A percentile compares a stretch with the other conserved stretches of the same genome.
phyloP scores from a whole-genome alignment of 495 filamentous ascomycete species.

The Hyaloscypha bicolor region DNA sequence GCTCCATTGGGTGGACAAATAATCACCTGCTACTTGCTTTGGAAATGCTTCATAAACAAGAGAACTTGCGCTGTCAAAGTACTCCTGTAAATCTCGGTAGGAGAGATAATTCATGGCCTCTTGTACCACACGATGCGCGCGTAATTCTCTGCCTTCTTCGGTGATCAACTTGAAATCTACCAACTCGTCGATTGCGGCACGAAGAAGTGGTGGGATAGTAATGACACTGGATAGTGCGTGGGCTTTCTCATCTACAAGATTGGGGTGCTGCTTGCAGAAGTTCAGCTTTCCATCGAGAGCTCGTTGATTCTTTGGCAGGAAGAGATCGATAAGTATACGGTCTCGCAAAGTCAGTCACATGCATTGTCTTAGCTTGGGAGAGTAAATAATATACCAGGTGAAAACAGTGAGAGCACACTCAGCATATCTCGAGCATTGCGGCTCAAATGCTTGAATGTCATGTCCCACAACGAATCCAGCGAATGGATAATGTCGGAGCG shows the following conservation, averaged over 20 bases:
- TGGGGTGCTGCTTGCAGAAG: conserved; percentile 14
- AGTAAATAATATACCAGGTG: conserved; percentile 4
- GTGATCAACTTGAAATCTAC: conserved; percentile 23
- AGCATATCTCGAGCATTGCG: conserved; percentile 13
- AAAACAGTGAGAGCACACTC: conserved; percentile 8
- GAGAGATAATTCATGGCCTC: conserved; percentile 18
- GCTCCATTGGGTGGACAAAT: conserved; percentile 20
- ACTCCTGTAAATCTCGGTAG: conserved; percentile 19
- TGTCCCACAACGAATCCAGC: conserved; percentile 15
- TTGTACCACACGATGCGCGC: conserved; percentile 28
- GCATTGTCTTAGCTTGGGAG: background rate
- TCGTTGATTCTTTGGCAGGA: conserved; percentile 10
- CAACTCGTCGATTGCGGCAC: conserved; percentile 19
- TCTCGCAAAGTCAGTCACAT: conserved; percentile 21
- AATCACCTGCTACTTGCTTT: conserved; percentile 8
- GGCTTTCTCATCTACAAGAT: conserved; percentile 5
- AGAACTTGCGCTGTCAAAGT: conserved; percentile 19
- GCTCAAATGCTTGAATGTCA: conserved; percentile 17
- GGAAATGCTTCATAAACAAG: conserved; percentile 27
- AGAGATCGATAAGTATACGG: conserved; percentile 8
- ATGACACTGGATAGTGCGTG: conserved; percentile 20
- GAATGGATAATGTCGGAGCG: conserved; percentile 12
- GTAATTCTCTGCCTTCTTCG: conserved; percentile 17
- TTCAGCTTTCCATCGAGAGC: conserved; percentile 1
- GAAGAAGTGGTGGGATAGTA: conserved; percentile 15